These are phyloP conservation scores for Cladosporium sp. DNA, from an alignment of 2,329 filamentous ascomycete genomes.

Conservation along the genomic window DNA sequence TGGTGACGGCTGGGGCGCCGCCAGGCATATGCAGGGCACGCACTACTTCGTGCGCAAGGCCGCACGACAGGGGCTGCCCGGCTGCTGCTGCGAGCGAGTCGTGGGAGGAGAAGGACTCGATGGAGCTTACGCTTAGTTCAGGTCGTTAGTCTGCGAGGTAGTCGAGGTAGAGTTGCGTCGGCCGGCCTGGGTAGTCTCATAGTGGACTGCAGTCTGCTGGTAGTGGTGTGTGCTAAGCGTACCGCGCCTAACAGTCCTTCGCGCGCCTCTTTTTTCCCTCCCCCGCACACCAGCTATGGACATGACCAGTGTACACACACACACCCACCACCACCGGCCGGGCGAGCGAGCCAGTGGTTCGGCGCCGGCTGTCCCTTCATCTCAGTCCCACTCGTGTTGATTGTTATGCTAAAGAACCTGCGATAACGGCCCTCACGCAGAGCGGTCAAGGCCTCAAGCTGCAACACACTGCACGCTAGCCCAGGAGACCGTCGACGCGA, in stretches of 20 bases:
- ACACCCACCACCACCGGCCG: neutral
- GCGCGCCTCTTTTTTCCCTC: constrained; percentile 3
- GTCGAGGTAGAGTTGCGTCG: neutral
- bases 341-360: constrained; percentile 11
- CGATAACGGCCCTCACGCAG: neutral
- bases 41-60: constrained; percentile 7
- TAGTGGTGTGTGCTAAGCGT: neutral
- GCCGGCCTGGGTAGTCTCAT: neutral
- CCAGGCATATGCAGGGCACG: constrained; percentile 10
- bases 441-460: constrained; percentile 6
- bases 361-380: constrained; percentile 10
- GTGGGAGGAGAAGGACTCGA: neutral
- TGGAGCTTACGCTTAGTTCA: neutral
- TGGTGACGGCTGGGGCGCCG: constrained; percentile 14
- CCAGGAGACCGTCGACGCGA: neutral
- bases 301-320: neutral
- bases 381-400: neutral
- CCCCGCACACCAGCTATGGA: neutral
- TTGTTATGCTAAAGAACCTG: neutral
- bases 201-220: no score
- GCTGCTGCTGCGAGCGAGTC: neutral
- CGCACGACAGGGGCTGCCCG: constrained; percentile 9
- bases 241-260: constrained; percentile 1
- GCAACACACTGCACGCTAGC: constrained; percentile 6
- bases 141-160: neutral